Base-by-base conservation (phyloP, 2,329 filamentous ascomycete species). In the Aschersonia sp. region DNA sequence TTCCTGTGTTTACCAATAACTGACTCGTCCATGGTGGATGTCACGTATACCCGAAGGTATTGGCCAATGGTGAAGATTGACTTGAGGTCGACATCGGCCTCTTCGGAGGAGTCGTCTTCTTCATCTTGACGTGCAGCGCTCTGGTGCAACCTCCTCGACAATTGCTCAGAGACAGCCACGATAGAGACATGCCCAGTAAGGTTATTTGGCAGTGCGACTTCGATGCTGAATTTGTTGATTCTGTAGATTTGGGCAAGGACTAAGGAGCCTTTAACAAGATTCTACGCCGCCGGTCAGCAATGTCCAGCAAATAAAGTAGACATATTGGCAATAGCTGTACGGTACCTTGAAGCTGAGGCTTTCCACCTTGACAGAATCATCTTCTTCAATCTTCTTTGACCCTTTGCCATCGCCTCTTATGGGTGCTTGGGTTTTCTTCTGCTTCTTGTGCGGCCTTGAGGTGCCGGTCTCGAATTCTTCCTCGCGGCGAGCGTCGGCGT, bases 401-500 rank as follows among this genome's bases (percentile, higher is more conserved):
- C 71, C 62, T 55, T 73, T 76, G 56, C 74, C 75, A 57, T 61
- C 73, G 58, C 58, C 70, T 61, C 65, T 74, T 64, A 66, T 78
- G 56, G 58, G 63, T 53, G 69, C 76, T 52, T 60, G 61, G 66
- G 71, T 84, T 57, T 68, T 78, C 62, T 66, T 74, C 66, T 76
- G 82, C 62, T 75, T 78, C 55, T 58, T 65, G 46, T 57, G 55
- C 10, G 56, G 51, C 51, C 74, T 71, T 30, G 44, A n/a, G 31
- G 65, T 60, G 42, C 67, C 66, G 48, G 73, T 72, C 45, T 70
- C 67, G 44, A 77, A 77, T 55, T 83, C 76, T 56, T 94, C 83
- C 65, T 97, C 92, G 61, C 90, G 92, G 40, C 94, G 70, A 41
- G 89, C 92, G 70, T 98, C 92, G 56, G 84, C 82, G 60, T 85